A percentile compares a stretch with the other conserved stretches of the same genome.
Conservation (phyloP, 768 basidiomycete species). For the Fibroporia radiculosa region DNA sequence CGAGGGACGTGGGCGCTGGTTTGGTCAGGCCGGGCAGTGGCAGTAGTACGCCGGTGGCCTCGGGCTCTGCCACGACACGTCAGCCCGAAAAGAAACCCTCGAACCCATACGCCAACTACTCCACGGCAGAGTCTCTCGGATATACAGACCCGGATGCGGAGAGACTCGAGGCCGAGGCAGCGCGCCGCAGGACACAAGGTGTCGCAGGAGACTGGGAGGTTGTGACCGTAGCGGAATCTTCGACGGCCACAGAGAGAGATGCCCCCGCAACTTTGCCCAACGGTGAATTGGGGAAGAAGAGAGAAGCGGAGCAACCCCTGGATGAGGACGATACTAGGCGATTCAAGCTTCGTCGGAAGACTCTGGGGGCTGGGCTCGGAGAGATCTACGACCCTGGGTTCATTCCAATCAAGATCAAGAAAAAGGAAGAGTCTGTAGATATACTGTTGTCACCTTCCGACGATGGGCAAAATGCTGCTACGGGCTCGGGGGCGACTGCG, state of each 20-base stretch:
- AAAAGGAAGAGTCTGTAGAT: slow-evolving; percentile 32
- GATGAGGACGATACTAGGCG: slow-evolving; percentile 47
- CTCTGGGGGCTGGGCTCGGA: slow-evolving; percentile 50
- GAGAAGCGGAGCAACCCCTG: slow-evolving; percentile 17
- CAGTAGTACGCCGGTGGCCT: slow-evolving; percentile 24
- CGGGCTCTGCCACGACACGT: slow-evolving; percentile 28
- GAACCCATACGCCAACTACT: slow-evolving; percentile 76
- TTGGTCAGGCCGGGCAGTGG: slow-evolving; percentile 36
- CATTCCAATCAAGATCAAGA: slow-evolving; percentile 59
- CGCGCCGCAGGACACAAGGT: slow-evolving; percentile 56
- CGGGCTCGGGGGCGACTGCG: slow-evolving; percentile 2
- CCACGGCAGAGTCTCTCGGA: slow-evolving; percentile 80
- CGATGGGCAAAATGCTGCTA: neutral
- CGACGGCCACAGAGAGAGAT: slow-evolving; percentile 14
- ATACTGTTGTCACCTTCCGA: neutral
- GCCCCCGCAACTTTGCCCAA: slow-evolving; percentile 8
- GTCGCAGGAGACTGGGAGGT: slow-evolving; percentile 74
- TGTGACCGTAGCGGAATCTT: slow-evolving; percentile 31
- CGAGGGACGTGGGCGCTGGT: slow-evolving; percentile 69
- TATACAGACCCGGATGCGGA: slow-evolving; percentile 73
- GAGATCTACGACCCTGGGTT: slow-evolving; percentile 78
- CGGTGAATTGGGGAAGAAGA: slow-evolving; percentile 15
- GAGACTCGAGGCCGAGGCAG: slow-evolving; percentile 48
- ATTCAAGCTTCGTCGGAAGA: slow-evolving; percentile 67
- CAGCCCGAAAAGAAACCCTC: slow-evolving; percentile 38